A percentile compares a stretch with the other conserved stretches of the same genome.
Conservation (phyloP, 352 stramenopile genomes). For the Pythium oligandrum region DNA sequence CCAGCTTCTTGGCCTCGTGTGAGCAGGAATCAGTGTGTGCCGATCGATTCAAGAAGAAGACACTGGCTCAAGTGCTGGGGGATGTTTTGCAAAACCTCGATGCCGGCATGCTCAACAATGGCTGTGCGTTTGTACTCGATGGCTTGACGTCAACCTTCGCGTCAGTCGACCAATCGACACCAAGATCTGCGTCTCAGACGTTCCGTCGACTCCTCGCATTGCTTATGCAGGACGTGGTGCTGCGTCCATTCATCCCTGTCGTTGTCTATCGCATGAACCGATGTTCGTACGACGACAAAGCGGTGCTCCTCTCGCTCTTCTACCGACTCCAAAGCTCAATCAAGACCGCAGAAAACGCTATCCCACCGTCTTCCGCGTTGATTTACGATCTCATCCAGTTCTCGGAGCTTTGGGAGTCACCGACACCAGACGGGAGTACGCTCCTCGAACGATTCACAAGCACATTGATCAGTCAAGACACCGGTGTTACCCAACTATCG, state of each 20-base stretch:
- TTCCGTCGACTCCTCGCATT: constrained; percentile 43
- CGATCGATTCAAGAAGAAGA: constrained; percentile 10
- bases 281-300: constrained; percentile 38
- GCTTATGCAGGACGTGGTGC: constrained; percentile 36
- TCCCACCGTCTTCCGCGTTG: constrained; percentile 34
- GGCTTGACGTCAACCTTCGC: no score
- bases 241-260: constrained; percentile 60
- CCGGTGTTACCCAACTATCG: constrained; percentile 35
- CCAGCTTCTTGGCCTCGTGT: constrained; percentile 44
- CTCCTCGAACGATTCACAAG: constrained; percentile 44
- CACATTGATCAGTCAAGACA: constrained; percentile 37
- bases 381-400: constrained; percentile 63
- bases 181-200: constrained; percentile 33
- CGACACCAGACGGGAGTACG: constrained; percentile 33
- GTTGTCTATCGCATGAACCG: constrained; percentile 55
- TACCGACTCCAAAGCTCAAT: constrained; percentile 10
- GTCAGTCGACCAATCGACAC: no score
- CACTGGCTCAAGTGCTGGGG: constrained; percentile 8
- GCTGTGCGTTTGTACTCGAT: background rate
- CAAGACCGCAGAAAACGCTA: no score
- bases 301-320: constrained; percentile 35
- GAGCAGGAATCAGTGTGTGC: constrained; percentile 34
- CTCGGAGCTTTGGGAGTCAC: constrained; percentile 70
- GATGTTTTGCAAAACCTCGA: constrained; percentile 14
- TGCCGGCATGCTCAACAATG: background rate